A percentile compares a stretch with the other conserved stretches of the same genome.
Evolutionary conservation across 441 rosid species (phyloP).

Genomic region (Pelargonium citronellum): DNA sequence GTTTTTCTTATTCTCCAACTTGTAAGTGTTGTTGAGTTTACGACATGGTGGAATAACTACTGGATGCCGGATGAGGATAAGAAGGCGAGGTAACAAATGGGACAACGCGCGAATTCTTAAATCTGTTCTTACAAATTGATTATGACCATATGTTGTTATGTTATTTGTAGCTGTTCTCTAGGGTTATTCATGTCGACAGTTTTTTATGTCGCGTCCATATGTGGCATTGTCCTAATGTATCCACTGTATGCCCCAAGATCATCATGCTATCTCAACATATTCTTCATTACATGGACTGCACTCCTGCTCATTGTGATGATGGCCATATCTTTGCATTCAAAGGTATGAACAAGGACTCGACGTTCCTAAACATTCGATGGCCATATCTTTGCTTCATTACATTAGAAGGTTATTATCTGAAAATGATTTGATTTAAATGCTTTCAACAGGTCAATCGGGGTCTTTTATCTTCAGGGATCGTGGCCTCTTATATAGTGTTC

Average conservation of each 20-base stretch:
- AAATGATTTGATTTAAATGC: neutral
- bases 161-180: conserved; percentile 47
- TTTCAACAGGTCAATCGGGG: conserved; percentile 60
- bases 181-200: conserved; percentile 56
- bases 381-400: no score
- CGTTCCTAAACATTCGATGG: no score
- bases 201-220: conserved; percentile 47
- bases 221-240: conserved; percentile 56
- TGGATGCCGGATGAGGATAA: conserved; percentile 62
- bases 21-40: conserved; percentile 72
- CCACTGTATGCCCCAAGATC: conserved; percentile 42
- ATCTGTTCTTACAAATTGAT: neutral
- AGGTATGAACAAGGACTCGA: conserved; percentile 32
- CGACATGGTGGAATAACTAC: conserved; percentile 79
- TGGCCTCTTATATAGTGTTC: conserved; percentile 84
- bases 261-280: conserved; percentile 60
- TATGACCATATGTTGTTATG: no score
- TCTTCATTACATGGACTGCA: conserved; percentile 76
- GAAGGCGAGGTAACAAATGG: conserved; percentile 42
- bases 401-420: no score
- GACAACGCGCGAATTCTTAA: no score
- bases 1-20: conserved; percentile 82
- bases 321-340: conserved; percentile 64
- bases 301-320: conserved; percentile 58
- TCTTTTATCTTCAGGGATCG: conserved; percentile 69